A percentile compares a stretch with the other conserved stretches of the same genome.
Evolutionary conservation across 331 rosid genomes (phyloP).

Genomic region (Rosa hybrid): DNA sequence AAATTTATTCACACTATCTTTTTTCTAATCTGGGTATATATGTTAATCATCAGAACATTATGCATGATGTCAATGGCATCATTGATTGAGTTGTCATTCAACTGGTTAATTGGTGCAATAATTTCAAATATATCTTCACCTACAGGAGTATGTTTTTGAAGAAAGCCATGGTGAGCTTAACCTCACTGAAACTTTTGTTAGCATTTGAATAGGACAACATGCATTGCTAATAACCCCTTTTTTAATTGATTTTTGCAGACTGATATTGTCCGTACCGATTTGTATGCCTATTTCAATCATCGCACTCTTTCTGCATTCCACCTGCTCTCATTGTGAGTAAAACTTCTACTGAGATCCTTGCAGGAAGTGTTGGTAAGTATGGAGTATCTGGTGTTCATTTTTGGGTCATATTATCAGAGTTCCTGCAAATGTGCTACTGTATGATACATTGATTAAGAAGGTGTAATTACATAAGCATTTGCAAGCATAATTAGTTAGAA

Average conservation of each 20-base stretch:
- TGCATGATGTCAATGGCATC: constrained; percentile 51
- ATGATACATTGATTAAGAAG: constrained; percentile 81
- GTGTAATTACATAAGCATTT: too few species aligned
- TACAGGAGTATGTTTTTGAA: constrained; percentile 70
- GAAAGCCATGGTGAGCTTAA: constrained; percentile 83
- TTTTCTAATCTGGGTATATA: neutral
- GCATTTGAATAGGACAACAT: neutral
- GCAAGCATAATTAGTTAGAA: too few species aligned
- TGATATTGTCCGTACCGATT: constrained; percentile 82
- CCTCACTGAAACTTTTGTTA: constrained; percentile 11
- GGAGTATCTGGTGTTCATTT: constrained; percentile 27
- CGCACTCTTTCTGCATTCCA: constrained; percentile 88
- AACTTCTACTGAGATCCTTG: neutral
- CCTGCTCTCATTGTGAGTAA: constrained; percentile 86
- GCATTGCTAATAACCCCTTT: neutral
- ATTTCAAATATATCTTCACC: constrained; percentile 59
- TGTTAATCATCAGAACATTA: neutral
- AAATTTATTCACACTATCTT: neutral
- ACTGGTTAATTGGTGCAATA: constrained; percentile 66
- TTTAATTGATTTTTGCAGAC: constrained; percentile 59
- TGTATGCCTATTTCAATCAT: constrained; percentile 93
- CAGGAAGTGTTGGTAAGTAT: constrained; percentile 9
- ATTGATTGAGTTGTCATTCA: constrained; percentile 56
- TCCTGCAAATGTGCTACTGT: constrained; percentile 96
- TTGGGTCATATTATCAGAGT: constrained; percentile 58